A percentile compares a stretch with the other conserved stretches of the same genome.
These are phyloP conservation scores for Melanogaster broomeanus DNA, from an alignment of 768 basidiomycete genomes.

Conservation along the genomic window DNA sequence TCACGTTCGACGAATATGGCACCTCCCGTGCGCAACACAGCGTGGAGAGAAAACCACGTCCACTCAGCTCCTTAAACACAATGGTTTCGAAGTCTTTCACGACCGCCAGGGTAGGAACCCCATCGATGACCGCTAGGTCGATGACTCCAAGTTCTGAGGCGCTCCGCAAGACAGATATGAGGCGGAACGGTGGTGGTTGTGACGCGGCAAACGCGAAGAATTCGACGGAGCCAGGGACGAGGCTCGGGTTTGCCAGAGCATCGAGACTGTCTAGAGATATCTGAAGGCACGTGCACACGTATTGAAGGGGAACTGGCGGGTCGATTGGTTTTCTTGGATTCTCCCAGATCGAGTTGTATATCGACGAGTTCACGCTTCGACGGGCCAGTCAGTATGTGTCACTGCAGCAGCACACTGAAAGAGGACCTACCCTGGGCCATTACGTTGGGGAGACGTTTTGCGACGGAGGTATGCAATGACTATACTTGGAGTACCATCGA, in stretches of 20 bases:
- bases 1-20: constrained; percentile 27
- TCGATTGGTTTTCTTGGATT: constrained; percentile 42
- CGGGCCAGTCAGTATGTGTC: constrained; percentile 4
- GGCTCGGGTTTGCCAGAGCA: constrained; percentile 41
- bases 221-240: constrained; percentile 38
- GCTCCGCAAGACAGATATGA: constrained; percentile 40
- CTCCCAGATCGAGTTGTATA: constrained; percentile 32
- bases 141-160: constrained; percentile 37
- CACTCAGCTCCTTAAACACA: constrained; percentile 42
- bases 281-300: constrained; percentile 46
- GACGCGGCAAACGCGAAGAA: constrained; percentile 37
- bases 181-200: constrained; percentile 43
- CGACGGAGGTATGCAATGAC: constrained; percentile 55
- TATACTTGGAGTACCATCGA: constrained; percentile 47
- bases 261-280: constrained; percentile 47
- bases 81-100: constrained; percentile 44
- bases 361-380: constrained; percentile 30
- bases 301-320: constrained; percentile 41
- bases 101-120: constrained; percentile 42
- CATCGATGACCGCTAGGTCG: constrained; percentile 45
- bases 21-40: constrained; percentile 41
- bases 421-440: constrained; percentile 15
- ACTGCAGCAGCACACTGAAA: background rate
- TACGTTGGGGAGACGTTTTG: constrained; percentile 24
- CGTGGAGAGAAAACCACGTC: constrained; percentile 34